These are phyloP conservation scores for Pochonia chlamydosporia DNA, from an alignment of 2,329 filamentous ascomycete genomes.

Conservation along the genomic window DNA sequence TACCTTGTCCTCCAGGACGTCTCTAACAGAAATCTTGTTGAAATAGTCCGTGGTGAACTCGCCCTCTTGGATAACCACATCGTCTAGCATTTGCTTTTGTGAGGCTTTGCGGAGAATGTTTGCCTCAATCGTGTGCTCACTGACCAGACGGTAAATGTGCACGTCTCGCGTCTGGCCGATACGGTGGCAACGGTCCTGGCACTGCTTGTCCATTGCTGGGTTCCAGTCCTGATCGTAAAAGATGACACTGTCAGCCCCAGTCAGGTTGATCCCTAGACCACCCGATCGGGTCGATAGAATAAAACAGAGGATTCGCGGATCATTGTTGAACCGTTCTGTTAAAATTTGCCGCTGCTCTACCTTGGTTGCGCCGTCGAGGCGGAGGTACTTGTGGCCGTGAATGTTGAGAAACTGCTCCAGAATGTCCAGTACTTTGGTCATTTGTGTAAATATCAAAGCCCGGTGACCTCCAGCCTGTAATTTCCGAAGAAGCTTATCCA, in stretches of 20 bases:
- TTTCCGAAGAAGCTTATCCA: slow-evolving; percentile 79
- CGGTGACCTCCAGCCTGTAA: slow-evolving; percentile 88
- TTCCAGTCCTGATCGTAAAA: slow-evolving; percentile 99
- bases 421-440: slow-evolving; percentile 98
- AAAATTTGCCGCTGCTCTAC: slow-evolving; percentile 93
- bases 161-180: slow-evolving; percentile 97
- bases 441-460: slow-evolving; percentile 96
- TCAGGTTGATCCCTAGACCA: slow-evolving; percentile 92
- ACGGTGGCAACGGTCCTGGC: slow-evolving; percentile 92
- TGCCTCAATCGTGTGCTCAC: slow-evolving; percentile 92
- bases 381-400: slow-evolving; percentile 92
- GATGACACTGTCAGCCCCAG: slow-evolving; percentile 93
- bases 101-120: slow-evolving; percentile 96
- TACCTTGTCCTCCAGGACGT: slow-evolving; percentile 58
- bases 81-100: slow-evolving; percentile 95
- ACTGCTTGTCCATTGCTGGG: slow-evolving; percentile 98
- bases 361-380: slow-evolving; percentile 92
- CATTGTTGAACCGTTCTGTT: slow-evolving; percentile 94
- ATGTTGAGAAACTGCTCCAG: slow-evolving; percentile 97
- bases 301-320: slow-evolving; percentile 86
- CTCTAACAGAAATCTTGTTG: slow-evolving; percentile 68
- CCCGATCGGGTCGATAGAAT: slow-evolving; percentile 93
- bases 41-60: slow-evolving; percentile 98
- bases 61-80: slow-evolving; percentile 96
- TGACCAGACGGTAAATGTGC: slow-evolving; percentile 92